Conservation (phyloP, 129 eudicot genomes). For the Chrysanthemum makinoi region DNA sequence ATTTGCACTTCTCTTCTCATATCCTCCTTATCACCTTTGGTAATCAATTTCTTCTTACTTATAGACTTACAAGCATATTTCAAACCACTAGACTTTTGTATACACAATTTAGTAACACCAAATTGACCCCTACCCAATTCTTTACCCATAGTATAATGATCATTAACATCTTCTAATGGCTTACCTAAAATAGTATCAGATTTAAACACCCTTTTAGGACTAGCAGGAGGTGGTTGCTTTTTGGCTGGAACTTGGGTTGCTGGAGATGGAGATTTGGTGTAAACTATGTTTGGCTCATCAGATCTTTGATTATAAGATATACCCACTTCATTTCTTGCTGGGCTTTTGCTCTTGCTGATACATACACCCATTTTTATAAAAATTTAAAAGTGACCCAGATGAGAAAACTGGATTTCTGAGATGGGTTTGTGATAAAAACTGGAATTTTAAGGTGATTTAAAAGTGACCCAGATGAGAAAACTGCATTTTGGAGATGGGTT, state of each 20-base stretch:
- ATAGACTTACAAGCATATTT: constrained; percentile 87
- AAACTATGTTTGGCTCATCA: constrained; percentile 40
- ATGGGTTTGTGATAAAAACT: not conserved
- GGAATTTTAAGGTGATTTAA: not conserved
- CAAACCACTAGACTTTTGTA: constrained; percentile 42
- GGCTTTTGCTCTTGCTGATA: constrained; percentile 42
- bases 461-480: constrained; percentile 14
- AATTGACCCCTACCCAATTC: constrained; percentile 85
- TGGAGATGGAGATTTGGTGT: constrained; percentile 57
- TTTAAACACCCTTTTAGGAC: constrained; percentile 43
- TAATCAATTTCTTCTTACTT: constrained; percentile 76
- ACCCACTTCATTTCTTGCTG: constrained; percentile 36
- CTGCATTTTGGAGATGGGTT: too few species aligned
- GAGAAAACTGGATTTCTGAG: not conserved
- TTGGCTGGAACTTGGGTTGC: constrained; percentile 38
- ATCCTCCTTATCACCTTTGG: constrained; percentile 78
- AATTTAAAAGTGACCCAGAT: constrained; percentile 28
- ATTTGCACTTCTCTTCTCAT: constrained; percentile 88
- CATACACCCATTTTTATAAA: constrained; percentile 50
- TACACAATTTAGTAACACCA: constrained; percentile 77
- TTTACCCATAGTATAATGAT: constrained; percentile 60
- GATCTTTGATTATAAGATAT: constrained; percentile 23
- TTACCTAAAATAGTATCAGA: constrained; percentile 72
- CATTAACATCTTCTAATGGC: constrained; percentile 66
- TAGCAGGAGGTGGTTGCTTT: constrained; percentile 35